Evolutionary conservation across 345 rosid genomes (phyloP).

Genomic region (Sonneratia caseolaris): DNA sequence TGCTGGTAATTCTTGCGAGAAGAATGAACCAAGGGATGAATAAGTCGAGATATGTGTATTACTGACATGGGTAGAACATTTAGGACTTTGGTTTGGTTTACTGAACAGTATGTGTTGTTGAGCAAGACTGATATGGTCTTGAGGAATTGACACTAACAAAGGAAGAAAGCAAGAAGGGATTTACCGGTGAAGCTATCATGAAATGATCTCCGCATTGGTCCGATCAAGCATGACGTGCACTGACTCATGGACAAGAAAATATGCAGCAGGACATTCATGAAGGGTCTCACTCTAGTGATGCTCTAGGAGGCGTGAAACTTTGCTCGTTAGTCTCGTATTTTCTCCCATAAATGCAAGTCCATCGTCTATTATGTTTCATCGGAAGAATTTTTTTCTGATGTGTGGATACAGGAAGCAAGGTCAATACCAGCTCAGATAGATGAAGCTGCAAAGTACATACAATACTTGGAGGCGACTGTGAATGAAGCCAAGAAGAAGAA

Average conservation of each 20-base stretch:
- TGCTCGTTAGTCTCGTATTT: background rate
- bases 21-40: background rate
- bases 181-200: background rate
- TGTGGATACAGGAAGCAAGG: slow-evolving; percentile 23
- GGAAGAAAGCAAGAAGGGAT: background rate
- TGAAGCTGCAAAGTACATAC: slow-evolving; percentile 38
- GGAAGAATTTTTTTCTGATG: no score
- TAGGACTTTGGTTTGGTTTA: background rate
- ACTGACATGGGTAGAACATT: no score
- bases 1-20: no score
- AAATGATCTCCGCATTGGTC: background rate
- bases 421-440: slow-evolving; percentile 46
- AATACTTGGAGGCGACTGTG: slow-evolving; percentile 21
- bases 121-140: no score
- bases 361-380: no score
- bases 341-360: background rate
- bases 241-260: background rate
- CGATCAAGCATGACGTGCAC: background rate
- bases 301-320: background rate
- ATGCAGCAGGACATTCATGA: background rate
- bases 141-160: no score
- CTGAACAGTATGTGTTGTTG: background rate
- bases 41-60: background rate
- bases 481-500: slow-evolving; percentile 25
- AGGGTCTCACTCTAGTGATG: background rate